Base-by-base conservation (phyloP, 768 basidiomycete genomes). In the Lactarius hengduanensis region DNA sequence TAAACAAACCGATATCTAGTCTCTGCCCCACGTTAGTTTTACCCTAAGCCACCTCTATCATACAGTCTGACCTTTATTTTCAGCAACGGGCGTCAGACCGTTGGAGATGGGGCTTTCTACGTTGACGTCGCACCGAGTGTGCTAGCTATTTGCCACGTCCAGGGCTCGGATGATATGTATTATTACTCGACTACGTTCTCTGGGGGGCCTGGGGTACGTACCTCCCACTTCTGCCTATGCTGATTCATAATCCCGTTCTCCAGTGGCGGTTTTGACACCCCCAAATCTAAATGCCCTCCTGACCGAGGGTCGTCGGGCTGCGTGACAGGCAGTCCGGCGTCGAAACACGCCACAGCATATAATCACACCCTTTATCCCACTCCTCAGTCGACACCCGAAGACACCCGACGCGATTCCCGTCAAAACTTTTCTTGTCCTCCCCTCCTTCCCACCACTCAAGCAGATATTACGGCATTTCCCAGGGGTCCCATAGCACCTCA, bases 251-350 rank as follows among this genome's bases (percentile, higher is more conserved):
- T 22, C 50, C 36, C 3, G 4, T 55, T 50, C 40, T 55, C 7
- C 67, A 93, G 92, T 94, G 92, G 92, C 88, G 92, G 80, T 92
- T 94, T 94, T 94, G 92, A 94, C 92, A 82, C 81, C 83, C 91
- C 92, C 72, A 88, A 84, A 74, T 79, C 79, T 71, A 94, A 94
- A 94, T 94, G 92, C 92, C 92, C 92, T 91, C 92, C 91, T 73
- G 88, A 91, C 76, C 75, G 92, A 90, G 92, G 92, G 92, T 94
- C 92, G 91, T 88, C 86, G 83, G 86, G 84, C 84, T 88, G 91
- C 86, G 92, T 94, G 92, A 94, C 89, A 94, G 92, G 85, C 90
- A 84, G 87, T 81, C 84, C 84, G 88, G 85, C 91, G 92, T 80
- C 82, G 75, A 78, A 77, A 68, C 78, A 81, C 73, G 54, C 62